A percentile compares a stretch with the other conserved stretches of the same genome.
Conservation (phyloP, 352 stramenopile genomes). For the Phytophthora cactorum region DNA sequence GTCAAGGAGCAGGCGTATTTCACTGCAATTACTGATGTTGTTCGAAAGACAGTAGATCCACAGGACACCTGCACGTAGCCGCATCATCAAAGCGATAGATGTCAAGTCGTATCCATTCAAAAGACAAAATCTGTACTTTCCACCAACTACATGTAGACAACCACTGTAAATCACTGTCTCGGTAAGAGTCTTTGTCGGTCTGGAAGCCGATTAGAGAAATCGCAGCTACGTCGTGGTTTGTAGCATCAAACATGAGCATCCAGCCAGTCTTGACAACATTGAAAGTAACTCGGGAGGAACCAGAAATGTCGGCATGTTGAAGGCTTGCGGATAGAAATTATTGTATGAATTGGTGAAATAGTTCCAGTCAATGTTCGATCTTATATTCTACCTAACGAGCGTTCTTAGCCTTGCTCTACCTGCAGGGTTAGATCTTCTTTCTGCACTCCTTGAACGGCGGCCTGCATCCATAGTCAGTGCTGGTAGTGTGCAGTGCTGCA, state of each 20-base stretch:
- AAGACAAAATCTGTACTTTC: too few species aligned
- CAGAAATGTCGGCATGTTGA: not conserved
- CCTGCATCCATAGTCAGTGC: conserved; percentile 68
- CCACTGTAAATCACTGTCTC: too few species aligned
- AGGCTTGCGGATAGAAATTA: not conserved
- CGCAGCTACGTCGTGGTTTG: too few species aligned
- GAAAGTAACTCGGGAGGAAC: too few species aligned
- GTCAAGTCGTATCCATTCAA: too few species aligned
- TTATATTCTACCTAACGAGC: not conserved
- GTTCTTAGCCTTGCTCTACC: not conserved
- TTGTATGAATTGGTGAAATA: not conserved
- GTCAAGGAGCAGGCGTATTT: conserved; percentile 16
- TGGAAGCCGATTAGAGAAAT: too few species aligned
- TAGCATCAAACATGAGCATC: too few species aligned
- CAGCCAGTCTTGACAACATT: too few species aligned
- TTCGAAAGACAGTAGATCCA: conserved; percentile 14
- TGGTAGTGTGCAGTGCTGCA: conserved; percentile 61
- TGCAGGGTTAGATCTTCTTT: conserved; percentile 49
- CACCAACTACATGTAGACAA: too few species aligned
- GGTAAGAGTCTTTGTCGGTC: too few species aligned
- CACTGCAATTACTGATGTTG: conserved; percentile 1
- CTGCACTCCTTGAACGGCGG: conserved; percentile 79
- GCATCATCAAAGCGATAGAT: not conserved
- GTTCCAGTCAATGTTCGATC: not conserved
- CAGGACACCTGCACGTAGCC: conserved; percentile 19